Evolutionary conservation across 139 green algal species (phyloP).

Genomic region (Ettlia oleoabundans): DNA sequence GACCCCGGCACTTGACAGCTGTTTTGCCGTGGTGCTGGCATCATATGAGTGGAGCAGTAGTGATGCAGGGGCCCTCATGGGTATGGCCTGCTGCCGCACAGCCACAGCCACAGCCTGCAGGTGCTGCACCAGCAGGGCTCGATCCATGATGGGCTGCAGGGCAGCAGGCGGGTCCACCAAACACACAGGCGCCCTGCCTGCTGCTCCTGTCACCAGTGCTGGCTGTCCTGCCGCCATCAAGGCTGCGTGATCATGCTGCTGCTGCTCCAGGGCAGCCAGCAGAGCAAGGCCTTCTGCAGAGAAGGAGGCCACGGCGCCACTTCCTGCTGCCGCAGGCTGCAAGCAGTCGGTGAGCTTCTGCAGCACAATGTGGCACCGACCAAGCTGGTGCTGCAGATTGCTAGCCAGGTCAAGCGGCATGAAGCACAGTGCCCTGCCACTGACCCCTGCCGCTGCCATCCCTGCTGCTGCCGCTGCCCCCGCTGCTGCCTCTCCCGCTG

Average conservation of each 20-base stretch:
- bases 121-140: conserved; percentile 27
- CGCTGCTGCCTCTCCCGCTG: too few species aligned
- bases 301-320: conserved; percentile 18
- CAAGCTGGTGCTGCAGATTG: conserved; percentile 42
- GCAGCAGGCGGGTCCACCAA: conserved; percentile 30
- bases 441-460: not conserved
- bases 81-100: conserved; percentile 15
- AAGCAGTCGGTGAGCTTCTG: conserved; percentile 79
- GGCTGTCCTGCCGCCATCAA: not conserved
- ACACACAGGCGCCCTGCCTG: not conserved
- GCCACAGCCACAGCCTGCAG: conserved; percentile 28
- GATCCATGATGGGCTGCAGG: conserved; percentile 39
- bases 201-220: not conserved
- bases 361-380: conserved; percentile 64
- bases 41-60: not conserved
- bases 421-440: conserved; percentile 41
- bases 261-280: conserved; percentile 5
- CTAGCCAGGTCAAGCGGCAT: conserved; percentile 55
- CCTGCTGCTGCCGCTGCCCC: not conserved
- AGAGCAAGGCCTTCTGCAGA: not conserved
- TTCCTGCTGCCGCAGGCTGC: conserved; percentile 7
- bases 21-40: not conserved
- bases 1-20: conserved; percentile 42
- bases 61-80: conserved; percentile 24
- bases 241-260: not conserved